Evolutionary conservation across 2,329 filamentous ascomycete genomes (phyloP).

Genomic region (Phyllosticta citriasiana): DNA sequence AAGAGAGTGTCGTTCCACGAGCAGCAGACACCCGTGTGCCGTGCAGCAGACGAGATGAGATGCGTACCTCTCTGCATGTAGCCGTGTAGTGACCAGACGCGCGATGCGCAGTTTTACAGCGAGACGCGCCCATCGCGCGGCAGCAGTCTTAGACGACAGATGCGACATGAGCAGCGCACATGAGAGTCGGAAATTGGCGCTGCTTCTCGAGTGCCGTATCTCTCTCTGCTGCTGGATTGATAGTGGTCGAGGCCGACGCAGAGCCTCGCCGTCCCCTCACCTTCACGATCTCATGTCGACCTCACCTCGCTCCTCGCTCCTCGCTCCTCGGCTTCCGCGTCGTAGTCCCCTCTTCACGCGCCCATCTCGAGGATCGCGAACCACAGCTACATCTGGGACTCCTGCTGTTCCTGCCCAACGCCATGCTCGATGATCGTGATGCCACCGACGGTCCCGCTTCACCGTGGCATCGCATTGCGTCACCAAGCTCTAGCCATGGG

Average conservation of each 20-base stretch:
- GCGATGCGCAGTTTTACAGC: not conserved
- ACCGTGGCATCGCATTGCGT: not conserved
- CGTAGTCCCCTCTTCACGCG: not conserved
- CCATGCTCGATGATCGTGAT: not conserved
- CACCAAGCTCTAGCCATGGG: not conserved
- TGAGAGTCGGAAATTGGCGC: not conserved
- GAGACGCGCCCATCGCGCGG: not conserved
- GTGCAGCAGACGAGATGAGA: not conserved
- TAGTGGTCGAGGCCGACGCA: not conserved
- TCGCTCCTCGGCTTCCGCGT: not conserved
- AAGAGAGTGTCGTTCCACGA: not conserved
- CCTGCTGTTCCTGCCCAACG: not conserved
- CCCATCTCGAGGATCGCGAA: not conserved
- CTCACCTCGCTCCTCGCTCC: not conserved
- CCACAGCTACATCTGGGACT: not conserved
- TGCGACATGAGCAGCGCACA: not conserved
- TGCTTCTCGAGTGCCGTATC: not conserved
- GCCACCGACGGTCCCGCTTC: not conserved
- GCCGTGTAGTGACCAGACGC: not conserved
- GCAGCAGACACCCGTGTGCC: not conserved
- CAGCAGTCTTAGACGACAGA: not conserved
- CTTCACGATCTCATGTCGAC: not conserved
- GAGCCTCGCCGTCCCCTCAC: not conserved
- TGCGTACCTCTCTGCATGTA: too few species aligned
- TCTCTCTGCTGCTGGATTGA: not conserved